Conservation (phyloP, 179 eudicot genomes). For the Patellifolia procumbens region DNA sequence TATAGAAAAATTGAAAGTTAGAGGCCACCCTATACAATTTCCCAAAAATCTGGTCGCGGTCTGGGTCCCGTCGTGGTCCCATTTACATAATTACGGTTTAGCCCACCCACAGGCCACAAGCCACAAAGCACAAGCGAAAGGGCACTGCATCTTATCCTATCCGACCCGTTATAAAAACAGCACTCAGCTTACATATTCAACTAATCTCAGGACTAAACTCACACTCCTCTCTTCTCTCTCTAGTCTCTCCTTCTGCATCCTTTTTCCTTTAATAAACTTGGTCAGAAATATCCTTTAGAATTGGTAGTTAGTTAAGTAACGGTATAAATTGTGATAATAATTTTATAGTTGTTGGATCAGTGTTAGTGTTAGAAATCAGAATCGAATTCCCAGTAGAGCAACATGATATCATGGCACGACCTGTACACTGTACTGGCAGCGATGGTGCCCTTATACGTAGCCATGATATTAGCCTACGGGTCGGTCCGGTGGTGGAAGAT, state of each 20-base stretch:
- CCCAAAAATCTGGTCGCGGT: no score
- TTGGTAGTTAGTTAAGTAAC: constrained; percentile 14
- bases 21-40: no score
- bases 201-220: constrained; percentile 18
- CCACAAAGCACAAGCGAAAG: no score
- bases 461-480: constrained; percentile 79
- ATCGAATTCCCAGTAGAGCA: no score
- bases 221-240: not conserved
- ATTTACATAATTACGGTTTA: no score
- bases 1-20: no score
- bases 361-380: no score
- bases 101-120: no score
- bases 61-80: no score
- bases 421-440: constrained; percentile 64
- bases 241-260: not conserved
- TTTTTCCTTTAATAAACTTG: not conserved
- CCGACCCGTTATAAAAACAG: constrained; percentile 12
- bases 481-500: constrained; percentile 88
- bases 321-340: not conserved
- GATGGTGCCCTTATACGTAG: constrained; percentile 68
- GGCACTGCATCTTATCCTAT: constrained; percentile 20
- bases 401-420: constrained; percentile 64
- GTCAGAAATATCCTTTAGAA: not conserved
- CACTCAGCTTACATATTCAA: constrained; percentile 9
- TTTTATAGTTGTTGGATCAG: no score